These are phyloP conservation scores for Trichoderma citrinoviride DNA, from an alignment of 2,329 filamentous ascomycete species.

Conservation along the genomic window DNA sequence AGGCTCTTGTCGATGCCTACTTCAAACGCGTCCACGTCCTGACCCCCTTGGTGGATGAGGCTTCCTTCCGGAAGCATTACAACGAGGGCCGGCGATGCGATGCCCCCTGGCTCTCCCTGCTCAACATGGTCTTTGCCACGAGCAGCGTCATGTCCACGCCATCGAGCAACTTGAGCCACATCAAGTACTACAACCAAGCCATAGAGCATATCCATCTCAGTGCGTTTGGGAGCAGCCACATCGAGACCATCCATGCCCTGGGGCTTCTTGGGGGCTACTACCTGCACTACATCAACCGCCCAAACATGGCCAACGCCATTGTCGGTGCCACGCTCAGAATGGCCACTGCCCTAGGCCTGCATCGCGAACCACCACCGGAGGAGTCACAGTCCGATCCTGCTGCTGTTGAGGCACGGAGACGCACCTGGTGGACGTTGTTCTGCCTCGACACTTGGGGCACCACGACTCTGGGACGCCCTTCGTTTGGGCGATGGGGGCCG, in stretches of 20 bases:
- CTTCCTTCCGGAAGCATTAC: slow-evolving; percentile 58
- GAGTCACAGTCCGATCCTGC: not conserved
- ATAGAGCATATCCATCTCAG: slow-evolving; percentile 54
- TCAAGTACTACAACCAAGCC: slow-evolving; percentile 55
- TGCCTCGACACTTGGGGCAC: slow-evolving; percentile 73
- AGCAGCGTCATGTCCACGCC: slow-evolving; percentile 56
- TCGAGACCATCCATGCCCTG: slow-evolving; percentile 72
- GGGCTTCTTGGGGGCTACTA: slow-evolving; percentile 73
- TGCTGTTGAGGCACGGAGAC: slow-evolving; percentile 13
- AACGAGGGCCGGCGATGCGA: slow-evolving; percentile 47
- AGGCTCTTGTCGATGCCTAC: slow-evolving; percentile 47
- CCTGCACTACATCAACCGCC: slow-evolving; percentile 73
- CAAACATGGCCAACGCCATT: slow-evolving; percentile 72
- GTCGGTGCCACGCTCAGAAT: slow-evolving; percentile 70
- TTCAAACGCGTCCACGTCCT: slow-evolving; percentile 55
- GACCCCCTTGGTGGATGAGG: slow-evolving; percentile 59
- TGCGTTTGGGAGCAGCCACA: slow-evolving; percentile 57
- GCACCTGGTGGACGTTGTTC: slow-evolving; percentile 72
- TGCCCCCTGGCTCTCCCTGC: slow-evolving; percentile 56
- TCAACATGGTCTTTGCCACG: slow-evolving; percentile 62
- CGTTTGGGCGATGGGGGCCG: slow-evolving; percentile 64
- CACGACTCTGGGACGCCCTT: slow-evolving; percentile 68
- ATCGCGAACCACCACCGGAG: slow-evolving; percentile 51
- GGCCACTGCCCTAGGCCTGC: slow-evolving; percentile 70
- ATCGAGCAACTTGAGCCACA: slow-evolving; percentile 51